These are phyloP conservation scores for Claviceps quebecensis DNA, from an alignment of 2,329 filamentous ascomycete genomes.

Conservation along the genomic window DNA sequence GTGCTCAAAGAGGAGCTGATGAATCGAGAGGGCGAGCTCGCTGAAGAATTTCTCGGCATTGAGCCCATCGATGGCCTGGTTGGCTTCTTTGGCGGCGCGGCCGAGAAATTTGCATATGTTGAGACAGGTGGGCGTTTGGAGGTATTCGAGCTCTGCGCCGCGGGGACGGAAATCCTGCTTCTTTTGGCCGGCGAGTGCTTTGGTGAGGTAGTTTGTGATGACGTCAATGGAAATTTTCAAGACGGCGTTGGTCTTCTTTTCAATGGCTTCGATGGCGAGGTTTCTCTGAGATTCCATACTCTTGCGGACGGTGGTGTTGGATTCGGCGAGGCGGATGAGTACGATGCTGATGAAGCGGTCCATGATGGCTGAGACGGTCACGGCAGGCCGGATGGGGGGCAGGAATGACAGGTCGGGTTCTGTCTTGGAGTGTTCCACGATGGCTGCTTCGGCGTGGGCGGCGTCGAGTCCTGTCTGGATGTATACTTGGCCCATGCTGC, in stretches of 20 bases:
- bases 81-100: constrained; percentile 47
- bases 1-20: constrained; percentile 72
- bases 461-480: constrained; percentile 55
- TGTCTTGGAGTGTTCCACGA: constrained; percentile 64
- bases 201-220: constrained; percentile 60
- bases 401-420: constrained; percentile 85
- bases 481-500: constrained; percentile 76
- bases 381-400: constrained; percentile 61
- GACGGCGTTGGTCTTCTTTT: constrained; percentile 62
- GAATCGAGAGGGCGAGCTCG: constrained; percentile 69
- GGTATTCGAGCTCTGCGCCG: constrained; percentile 63
- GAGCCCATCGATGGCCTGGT: constrained; percentile 61
- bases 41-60: constrained; percentile 73
- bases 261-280: constrained; percentile 59
- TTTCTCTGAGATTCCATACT: constrained; percentile 78
- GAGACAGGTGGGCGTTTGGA: constrained; percentile 78
- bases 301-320: constrained; percentile 77
- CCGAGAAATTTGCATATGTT: constrained; percentile 68
- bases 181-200: constrained; percentile 62
- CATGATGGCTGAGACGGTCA: constrained; percentile 86
- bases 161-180: constrained; percentile 84
- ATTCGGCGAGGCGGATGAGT: constrained; percentile 74
- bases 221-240: constrained; percentile 48
- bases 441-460: constrained; percentile 55
- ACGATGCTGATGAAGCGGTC: constrained; percentile 83